Percentiles rank a stretch among this genome's conserved stretches.
Evolutionary conservation across 768 basidiomycete genomes (phyloP).

Genomic region (Leccinum imitatum): DNA sequence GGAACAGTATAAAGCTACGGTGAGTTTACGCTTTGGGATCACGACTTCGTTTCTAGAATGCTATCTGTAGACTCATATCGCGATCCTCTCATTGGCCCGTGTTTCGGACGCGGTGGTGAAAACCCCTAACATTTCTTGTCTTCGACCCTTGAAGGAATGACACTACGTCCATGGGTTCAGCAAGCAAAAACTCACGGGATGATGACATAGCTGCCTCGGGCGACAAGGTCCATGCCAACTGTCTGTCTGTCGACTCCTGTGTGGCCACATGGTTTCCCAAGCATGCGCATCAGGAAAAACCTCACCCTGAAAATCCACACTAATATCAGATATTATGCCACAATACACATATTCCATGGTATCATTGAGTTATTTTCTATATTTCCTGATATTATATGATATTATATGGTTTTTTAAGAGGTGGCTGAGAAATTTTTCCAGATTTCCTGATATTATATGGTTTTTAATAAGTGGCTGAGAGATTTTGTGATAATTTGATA

Average conservation of each 20-base stretch:
- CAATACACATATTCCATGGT: too few species aligned
- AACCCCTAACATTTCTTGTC: conserved; percentile 5
- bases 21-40: conserved; percentile 2
- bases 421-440: too few species aligned
- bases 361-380: too few species aligned
- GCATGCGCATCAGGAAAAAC: too few species aligned
- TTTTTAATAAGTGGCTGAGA: too few species aligned
- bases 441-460: too few species aligned
- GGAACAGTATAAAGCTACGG: conserved; percentile 13
- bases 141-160: conserved; percentile 5
- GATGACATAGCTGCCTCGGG: neutral
- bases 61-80: conserved; percentile 16
- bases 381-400: too few species aligned
- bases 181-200: neutral
- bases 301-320: too few species aligned
- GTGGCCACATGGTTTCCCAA: conserved; percentile 13
- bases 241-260: conserved; percentile 10
- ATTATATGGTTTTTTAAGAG: too few species aligned
- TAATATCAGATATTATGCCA: too few species aligned
- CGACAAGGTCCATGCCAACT: neutral
- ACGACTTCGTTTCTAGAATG: conserved; percentile 12
- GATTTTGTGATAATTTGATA: too few species aligned
- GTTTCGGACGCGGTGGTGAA: conserved; percentile 14
- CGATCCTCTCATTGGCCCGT: conserved; percentile 16
- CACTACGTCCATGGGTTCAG: neutral